phyloP scores from a whole-genome alignment of 768 basidiomycete species.

The Naematelia aurantialba region DNA sequence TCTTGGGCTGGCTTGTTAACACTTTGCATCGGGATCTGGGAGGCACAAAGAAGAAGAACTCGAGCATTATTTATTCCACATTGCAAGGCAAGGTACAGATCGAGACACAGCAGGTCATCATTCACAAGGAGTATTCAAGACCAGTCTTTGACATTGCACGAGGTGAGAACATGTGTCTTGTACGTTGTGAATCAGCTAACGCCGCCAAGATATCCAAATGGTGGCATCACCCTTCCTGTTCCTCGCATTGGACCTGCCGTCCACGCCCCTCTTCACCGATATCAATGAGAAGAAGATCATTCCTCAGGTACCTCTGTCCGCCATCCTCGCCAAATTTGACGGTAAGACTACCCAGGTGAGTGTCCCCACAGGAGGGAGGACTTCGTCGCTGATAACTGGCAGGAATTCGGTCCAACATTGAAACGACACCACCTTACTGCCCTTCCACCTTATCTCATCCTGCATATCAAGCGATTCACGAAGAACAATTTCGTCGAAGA shows the following conservation, averaged over 20 bases:
- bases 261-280: slow-evolving; percentile 97
- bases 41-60: slow-evolving; percentile 85
- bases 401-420: slow-evolving; percentile 79
- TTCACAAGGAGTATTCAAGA: slow-evolving; percentile 73
- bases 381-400: slow-evolving; percentile 9
- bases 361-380: not conserved
- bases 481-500: slow-evolving; percentile 96
- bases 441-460: slow-evolving; percentile 85
- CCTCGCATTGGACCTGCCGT: slow-evolving; percentile 90
- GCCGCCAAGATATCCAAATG: slow-evolving; percentile 74
- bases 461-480: slow-evolving; percentile 94
- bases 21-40: slow-evolving; percentile 87
- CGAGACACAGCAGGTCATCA: slow-evolving; percentile 87
- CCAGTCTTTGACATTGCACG: slow-evolving; percentile 91
- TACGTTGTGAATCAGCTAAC: slow-evolving; percentile 1
- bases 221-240: slow-evolving; percentile 87
- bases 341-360: slow-evolving; percentile 80
- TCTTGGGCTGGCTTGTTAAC: slow-evolving; percentile 92
- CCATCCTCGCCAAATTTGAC: slow-evolving; percentile 89
- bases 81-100: slow-evolving; percentile 92
- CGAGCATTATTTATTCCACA: slow-evolving; percentile 85
- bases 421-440: slow-evolving; percentile 84
- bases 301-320: slow-evolving; percentile 89
- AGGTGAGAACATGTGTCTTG: slow-evolving; percentile 57
- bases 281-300: slow-evolving; percentile 96